phyloP scores from a whole-genome alignment of 1,139 yeast species.

The Protomyces arabidopsidicola region DNA sequence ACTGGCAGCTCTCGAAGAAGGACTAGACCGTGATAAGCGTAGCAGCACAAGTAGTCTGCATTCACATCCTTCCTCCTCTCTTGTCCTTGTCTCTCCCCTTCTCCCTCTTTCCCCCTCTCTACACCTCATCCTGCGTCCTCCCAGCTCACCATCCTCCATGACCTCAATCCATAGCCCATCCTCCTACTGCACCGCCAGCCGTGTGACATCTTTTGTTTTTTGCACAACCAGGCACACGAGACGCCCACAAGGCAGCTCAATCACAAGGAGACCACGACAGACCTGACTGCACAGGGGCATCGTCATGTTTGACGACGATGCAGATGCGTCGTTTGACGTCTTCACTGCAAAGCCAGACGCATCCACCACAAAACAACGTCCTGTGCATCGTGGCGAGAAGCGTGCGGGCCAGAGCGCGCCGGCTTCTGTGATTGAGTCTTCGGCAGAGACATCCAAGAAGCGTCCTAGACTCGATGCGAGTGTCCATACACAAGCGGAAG shows the following conservation, averaged over 20 bases:
- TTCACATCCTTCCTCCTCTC: not conserved
- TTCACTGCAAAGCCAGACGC: not conserved
- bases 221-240: not conserved
- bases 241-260: not conserved
- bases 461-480: constrained; percentile 3
- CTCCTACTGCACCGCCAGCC: not conserved
- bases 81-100: not conserved
- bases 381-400: not conserved
- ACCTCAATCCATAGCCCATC: not conserved
- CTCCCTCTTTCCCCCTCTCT: not conserved
- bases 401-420: not conserved
- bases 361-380: not conserved
- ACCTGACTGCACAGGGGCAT: not conserved
- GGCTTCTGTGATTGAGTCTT: not conserved
- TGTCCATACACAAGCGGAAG: constrained; percentile 4
- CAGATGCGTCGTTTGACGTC: not conserved
- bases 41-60: not conserved
- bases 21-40: not conserved
- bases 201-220: not conserved
- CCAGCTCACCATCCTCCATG: too few species aligned
- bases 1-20: constrained; percentile 26
- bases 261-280: too few species aligned
- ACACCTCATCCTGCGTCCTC: not conserved
- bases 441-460: not conserved
- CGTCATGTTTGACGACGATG: not conserved